phyloP scores from a whole-genome alignment of 2,329 filamentous ascomycete genomes.

The Exophiala mesophila region DNA sequence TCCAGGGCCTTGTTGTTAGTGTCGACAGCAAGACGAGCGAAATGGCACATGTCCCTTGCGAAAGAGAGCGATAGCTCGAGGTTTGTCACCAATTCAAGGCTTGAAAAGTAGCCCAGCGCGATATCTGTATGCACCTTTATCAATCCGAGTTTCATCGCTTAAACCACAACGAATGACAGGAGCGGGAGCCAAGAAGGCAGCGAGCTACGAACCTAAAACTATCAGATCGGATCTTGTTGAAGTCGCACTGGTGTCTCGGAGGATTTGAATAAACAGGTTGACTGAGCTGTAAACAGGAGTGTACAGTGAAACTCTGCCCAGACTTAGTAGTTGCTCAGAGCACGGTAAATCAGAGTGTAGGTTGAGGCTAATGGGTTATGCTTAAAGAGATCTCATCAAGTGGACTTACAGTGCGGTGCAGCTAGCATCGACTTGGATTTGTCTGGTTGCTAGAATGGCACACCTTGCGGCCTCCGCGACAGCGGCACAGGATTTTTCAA shows the following conservation, averaged over 20 bases:
- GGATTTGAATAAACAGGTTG: conserved; percentile 3
- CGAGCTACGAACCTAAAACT: conserved; percentile 11
- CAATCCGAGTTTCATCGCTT: neutral
- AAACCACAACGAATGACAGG: no score
- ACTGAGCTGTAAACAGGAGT: neutral
- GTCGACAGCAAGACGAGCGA: conserved; percentile 6
- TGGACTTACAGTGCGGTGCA: conserved; percentile 8
- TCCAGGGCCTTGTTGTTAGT: neutral
- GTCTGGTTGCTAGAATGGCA: conserved; percentile 9
- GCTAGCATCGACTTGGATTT: conserved; percentile 5
- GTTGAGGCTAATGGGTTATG: no score
- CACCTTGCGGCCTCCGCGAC: conserved; percentile 5
- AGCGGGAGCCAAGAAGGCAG: no score
- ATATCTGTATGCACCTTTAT: conserved; percentile 3
- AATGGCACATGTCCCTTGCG: conserved; percentile 10
- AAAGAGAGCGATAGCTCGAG: conserved; percentile 6
- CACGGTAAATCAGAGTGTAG: no score
- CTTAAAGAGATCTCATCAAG: no score
- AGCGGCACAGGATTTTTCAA: conserved; percentile 2
- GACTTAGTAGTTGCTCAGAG: neutral
- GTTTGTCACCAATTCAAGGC: conserved; percentile 7
- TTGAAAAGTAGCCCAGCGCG: conserved; percentile 12
- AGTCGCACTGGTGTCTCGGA: conserved; percentile 3
- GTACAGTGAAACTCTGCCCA: neutral
- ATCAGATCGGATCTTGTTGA: conserved; percentile 8